Conservation (phyloP, 331 rosid species). For the Erythrophleum ivorense region DNA sequence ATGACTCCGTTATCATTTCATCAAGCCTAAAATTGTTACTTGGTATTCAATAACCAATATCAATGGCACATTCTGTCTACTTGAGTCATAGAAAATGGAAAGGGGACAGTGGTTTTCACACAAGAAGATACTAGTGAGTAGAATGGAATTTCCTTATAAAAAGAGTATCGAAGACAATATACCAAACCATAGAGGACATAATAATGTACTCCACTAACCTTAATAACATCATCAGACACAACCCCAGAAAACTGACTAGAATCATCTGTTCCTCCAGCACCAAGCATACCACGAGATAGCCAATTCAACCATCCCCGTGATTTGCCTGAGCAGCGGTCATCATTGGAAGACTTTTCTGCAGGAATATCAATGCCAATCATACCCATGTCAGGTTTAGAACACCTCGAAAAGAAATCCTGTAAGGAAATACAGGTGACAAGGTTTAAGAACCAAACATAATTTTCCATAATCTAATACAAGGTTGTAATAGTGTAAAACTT, state of each 20-base stretch:
- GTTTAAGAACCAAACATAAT: constrained; percentile 33
- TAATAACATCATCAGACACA: constrained; percentile 84
- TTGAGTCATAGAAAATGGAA: constrained; percentile 7
- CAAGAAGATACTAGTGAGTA: background rate
- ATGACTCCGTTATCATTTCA: background rate
- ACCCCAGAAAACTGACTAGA: constrained; percentile 95
- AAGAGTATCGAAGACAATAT: background rate
- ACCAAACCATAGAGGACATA: background rate
- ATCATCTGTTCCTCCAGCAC: constrained; percentile 99
- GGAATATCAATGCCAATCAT: constrained; percentile 40
- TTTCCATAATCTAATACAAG: constrained; percentile 21
- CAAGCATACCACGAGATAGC: constrained; percentile 98
- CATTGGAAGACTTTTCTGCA: constrained; percentile 60
- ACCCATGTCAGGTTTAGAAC: constrained; percentile 50
- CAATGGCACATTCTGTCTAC: background rate
- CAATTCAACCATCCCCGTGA: constrained; percentile 95
- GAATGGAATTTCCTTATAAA: background rate
- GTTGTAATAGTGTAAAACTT: constrained; percentile 4
- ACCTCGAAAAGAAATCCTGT: constrained; percentile 65
- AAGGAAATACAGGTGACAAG: constrained; percentile 18
- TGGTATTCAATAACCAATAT: background rate
- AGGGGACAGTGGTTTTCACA: background rate
- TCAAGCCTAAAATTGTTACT: background rate
- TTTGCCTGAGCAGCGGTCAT: constrained; percentile 63
- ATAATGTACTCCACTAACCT: constrained; percentile 55